Evolutionary conservation across 331 rosid species (phyloP).

Genomic region (Pyracantha coccinea): DNA sequence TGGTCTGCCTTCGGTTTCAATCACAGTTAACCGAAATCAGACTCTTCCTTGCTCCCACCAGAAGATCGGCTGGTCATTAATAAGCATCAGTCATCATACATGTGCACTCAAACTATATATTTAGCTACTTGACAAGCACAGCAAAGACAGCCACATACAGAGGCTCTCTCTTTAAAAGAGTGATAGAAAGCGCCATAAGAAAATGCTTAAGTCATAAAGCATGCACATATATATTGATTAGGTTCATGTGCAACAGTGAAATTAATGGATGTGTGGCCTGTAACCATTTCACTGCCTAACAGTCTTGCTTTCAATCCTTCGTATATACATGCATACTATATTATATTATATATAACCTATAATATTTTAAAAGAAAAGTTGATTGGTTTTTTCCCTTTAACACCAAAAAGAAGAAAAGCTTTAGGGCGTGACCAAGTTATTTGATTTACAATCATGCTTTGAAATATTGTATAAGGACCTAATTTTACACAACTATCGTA

Average conservation of each 20-base stretch:
- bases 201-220: neutral
- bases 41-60: neutral
- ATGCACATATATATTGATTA: neutral
- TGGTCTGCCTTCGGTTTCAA: neutral
- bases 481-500: neutral
- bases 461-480: neutral
- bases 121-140: neutral
- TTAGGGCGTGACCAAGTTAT: neutral
- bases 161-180: neutral
- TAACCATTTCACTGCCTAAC: neutral
- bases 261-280: neutral
- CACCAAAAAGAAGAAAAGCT: neutral
- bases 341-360: too few species aligned
- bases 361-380: neutral
- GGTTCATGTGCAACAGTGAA: neutral
- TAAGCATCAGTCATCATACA: neutral
- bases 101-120: neutral
- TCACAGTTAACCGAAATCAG: neutral
- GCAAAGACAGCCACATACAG: neutral
- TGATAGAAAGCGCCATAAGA: neutral
- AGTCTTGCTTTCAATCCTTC: neutral
- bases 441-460: conserved; percentile 5
- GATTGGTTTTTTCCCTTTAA: neutral
- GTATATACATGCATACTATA: too few species aligned
- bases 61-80: neutral